Evolutionary conservation across 306 rosid species (phyloP).

Genomic region (Prinsepia uniflora): DNA sequence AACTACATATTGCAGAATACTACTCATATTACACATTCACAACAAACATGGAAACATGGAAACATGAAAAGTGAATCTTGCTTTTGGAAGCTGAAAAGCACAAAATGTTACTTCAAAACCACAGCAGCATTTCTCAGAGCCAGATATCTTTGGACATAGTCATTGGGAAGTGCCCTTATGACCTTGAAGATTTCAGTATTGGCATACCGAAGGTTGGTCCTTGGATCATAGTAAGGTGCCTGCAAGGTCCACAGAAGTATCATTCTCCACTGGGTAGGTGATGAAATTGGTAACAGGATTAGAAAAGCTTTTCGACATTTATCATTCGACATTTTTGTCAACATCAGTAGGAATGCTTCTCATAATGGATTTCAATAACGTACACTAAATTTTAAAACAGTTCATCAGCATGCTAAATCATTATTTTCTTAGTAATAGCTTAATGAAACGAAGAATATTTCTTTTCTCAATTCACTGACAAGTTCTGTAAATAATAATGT

Average conservation of each 20-base stretch:
- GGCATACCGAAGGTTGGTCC: slow-evolving; percentile 83
- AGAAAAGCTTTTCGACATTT: background rate
- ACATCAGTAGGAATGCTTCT: background rate
- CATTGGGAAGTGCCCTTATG: slow-evolving; percentile 76
- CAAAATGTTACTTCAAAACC: slow-evolving; percentile 51
- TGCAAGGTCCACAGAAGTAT: slow-evolving; percentile 32
- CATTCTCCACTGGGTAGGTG: background rate
- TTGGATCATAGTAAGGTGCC: slow-evolving; percentile 91
- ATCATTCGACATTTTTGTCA: background rate
- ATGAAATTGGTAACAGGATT: background rate
- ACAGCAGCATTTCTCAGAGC: slow-evolving; percentile 80
- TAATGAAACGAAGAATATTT: too few species aligned
- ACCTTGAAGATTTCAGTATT: slow-evolving; percentile 77
- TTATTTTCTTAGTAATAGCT: too few species aligned
- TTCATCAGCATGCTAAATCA: too few species aligned
- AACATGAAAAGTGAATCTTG: background rate
- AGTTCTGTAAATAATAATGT: too few species aligned
- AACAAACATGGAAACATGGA: background rate
- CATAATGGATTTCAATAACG: background rate
- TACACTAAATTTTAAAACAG: too few species aligned
- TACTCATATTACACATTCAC: background rate
- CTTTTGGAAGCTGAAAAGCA: slow-evolving; percentile 1
- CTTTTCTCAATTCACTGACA: too few species aligned
- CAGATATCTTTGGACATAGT: slow-evolving; percentile 79
- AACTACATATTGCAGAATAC: background rate